phyloP scores from a whole-genome alignment of 306 rosid genomes.

The Sicyos baderoa region DNA sequence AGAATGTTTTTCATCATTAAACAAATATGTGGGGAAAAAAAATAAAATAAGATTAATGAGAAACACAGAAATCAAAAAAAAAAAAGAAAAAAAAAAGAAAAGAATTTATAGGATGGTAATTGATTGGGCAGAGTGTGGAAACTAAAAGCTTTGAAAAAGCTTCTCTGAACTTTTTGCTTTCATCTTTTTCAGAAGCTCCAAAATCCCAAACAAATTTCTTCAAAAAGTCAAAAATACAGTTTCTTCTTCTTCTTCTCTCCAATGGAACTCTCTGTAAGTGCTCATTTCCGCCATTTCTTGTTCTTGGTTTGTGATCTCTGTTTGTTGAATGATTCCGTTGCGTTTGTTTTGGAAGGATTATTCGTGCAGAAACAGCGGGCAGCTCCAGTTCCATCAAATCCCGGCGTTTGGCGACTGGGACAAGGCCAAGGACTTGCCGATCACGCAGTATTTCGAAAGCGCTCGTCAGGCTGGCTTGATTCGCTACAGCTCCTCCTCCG shows the following conservation, averaged over 20 bases:
- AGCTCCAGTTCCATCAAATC: conserved; percentile 60
- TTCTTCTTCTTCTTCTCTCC: background rate
- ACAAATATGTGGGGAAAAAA: background rate
- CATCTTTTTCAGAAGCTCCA: background rate
- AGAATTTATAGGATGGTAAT: conserved; percentile 5
- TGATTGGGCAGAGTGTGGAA: conserved; percentile 18
- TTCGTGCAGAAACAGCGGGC: conserved; percentile 51
- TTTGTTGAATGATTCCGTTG: background rate
- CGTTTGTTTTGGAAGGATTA: conserved; percentile 13
- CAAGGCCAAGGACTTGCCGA: conserved; percentile 61
- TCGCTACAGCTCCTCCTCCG: conserved; percentile 71
- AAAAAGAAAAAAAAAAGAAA: no score
- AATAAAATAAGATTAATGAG: no score
- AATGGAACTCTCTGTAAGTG: conserved; percentile 17
- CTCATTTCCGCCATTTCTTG: background rate
- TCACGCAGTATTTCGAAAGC: conserved; percentile 82
- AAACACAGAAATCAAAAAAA: no score
- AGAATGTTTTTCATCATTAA: conserved; percentile 3
- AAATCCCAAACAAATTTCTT: background rate
- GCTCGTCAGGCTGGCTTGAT: conserved; percentile 81
- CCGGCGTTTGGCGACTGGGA: conserved; percentile 98
- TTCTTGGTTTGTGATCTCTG: background rate
- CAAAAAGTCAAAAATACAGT: conserved; percentile 1
- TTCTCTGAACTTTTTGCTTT: conserved; percentile 1
- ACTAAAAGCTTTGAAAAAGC: background rate